Evolutionary conservation across 371 early-diverging fungal genomes (phyloP).

Genomic region (Mucor sp.): DNA sequence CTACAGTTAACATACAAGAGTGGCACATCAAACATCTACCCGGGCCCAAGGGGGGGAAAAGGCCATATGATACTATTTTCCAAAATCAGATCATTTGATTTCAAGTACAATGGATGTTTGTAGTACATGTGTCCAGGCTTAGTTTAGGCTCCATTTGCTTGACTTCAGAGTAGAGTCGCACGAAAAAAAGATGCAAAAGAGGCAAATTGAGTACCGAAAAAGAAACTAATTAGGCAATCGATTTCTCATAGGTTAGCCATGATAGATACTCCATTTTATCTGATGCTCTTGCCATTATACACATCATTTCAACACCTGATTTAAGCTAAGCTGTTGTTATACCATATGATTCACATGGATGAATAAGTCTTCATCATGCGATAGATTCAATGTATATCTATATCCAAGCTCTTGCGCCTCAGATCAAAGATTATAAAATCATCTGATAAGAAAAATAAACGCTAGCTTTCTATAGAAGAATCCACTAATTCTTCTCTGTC

Average conservation of each 20-base stretch:
- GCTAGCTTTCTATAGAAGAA: background rate
- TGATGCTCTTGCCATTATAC: background rate
- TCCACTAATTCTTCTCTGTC: background rate
- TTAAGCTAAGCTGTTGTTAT: background rate
- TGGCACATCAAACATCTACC: background rate
- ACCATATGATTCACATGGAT: background rate
- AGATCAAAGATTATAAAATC: background rate
- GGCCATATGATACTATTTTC: slow-evolving; percentile 6
- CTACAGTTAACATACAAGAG: background rate
- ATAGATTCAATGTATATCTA: background rate
- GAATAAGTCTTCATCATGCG: background rate
- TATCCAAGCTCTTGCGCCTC: background rate
- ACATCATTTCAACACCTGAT: background rate
- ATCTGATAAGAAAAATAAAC: background rate
- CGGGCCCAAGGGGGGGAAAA: background rate
- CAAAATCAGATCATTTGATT: slow-evolving; percentile 2
- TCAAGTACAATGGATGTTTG: background rate
- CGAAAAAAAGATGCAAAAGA: background rate
- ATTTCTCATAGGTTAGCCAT: background rate
- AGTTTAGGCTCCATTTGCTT: background rate
- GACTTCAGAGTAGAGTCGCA: background rate
- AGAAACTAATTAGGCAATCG: background rate
- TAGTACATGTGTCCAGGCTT: background rate
- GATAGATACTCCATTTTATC: background rate
- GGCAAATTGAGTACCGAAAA: background rate